Evolutionary conservation across 352 stramenopile genomes (phyloP), one percentile per base, ranked within the genome.

Genomic region (Phytophthora cryptogea): DNA sequence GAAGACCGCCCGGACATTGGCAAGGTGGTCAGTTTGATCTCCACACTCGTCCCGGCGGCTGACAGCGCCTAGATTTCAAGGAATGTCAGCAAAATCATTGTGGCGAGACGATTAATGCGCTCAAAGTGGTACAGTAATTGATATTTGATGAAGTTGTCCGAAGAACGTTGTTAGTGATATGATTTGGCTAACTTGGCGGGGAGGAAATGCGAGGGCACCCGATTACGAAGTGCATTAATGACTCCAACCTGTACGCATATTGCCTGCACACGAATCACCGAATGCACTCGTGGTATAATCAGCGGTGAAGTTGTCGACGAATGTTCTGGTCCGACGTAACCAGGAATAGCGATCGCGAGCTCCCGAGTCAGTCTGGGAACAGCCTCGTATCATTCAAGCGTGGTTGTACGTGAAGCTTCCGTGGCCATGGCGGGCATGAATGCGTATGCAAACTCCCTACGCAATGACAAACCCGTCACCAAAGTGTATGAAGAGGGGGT

Each of bases 361-460:
- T 35, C 17, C 36, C 51, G 10, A 5, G 23, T 4, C 20, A 43
- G 48, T 43, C 32, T 55, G 20, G 35, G 45, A 55, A 55, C 33
- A 45, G 35, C 48, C 32, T 43, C 45, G 45, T 53, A 53, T 53
- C 45, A 53, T 53, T 23, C 42, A 31, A 41, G 20, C 14, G 14
- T 23, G 1, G 35, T 31, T 27, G 39, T 14, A 27, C n/a, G 11
- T n/a, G 32, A 5, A 43, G n/a, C 37, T 36, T n/a, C 20, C 4
- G 3, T 13, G n/a, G 33, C 4, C 44, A 83, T 83, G 74, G 68
- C 70, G 35, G 58, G 59, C 42, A 50, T 66, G 31, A 84, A 78
- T 54, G 56, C 69, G 27, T 80, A 84, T 41, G 66, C 69, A 26
- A 63, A 49, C 26, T 82, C 72, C 16, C 54, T 84, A n/a, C 66